Percentiles rank a stretch among this genome's conserved stretches.
Evolutionary conservation across 2,329 filamentous ascomycete species (phyloP).

Genomic region (Trichoderma sp.): DNA sequence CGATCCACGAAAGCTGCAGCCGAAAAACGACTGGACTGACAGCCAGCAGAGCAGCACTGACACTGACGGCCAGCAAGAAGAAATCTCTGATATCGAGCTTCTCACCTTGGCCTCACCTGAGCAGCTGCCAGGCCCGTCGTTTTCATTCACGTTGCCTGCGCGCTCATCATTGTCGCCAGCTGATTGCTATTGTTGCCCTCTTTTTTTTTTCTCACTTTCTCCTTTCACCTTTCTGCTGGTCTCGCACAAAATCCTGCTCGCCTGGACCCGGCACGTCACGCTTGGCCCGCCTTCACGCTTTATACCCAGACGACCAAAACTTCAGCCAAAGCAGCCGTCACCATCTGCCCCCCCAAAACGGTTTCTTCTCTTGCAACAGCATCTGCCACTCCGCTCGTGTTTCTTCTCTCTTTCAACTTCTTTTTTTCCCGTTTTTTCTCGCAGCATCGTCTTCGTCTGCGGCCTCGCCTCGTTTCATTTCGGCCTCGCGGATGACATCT

Average conservation of each 20-base stretch:
- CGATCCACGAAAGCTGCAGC: slow-evolving; percentile 43
- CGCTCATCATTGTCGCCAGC: slow-evolving; percentile 28
- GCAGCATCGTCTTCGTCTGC: slow-evolving; percentile 1
- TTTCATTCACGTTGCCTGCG: slow-evolving; percentile 22
- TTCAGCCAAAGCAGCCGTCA: slow-evolving; percentile 17
- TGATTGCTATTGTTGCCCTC: slow-evolving; percentile 25
- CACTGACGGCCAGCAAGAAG: slow-evolving; percentile 20
- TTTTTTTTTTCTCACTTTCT: too few species aligned
- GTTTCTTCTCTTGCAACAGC: background rate
- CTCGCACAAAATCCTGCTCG: slow-evolving; percentile 26
- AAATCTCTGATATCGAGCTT: slow-evolving; percentile 33
- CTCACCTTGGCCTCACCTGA: slow-evolving; percentile 31
- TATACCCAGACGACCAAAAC: slow-evolving; percentile 4
- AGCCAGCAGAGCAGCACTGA: slow-evolving; percentile 36
- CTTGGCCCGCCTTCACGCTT: slow-evolving; percentile 22
- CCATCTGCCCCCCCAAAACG: background rate
- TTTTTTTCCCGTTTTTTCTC: background rate
- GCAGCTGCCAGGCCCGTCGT: slow-evolving; percentile 26
- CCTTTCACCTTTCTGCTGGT: slow-evolving; percentile 5
- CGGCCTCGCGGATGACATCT: slow-evolving; percentile 25
- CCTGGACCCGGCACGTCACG: slow-evolving; percentile 26
- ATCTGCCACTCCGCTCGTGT: background rate
- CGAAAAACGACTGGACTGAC: slow-evolving; percentile 40
- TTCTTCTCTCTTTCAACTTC: background rate
- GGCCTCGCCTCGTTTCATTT: background rate